Evolutionary conservation across 1,139 yeast genomes (phyloP), one percentile per base, ranked within the genome.

Genomic region (Hanseniaspora sp.): DNA sequence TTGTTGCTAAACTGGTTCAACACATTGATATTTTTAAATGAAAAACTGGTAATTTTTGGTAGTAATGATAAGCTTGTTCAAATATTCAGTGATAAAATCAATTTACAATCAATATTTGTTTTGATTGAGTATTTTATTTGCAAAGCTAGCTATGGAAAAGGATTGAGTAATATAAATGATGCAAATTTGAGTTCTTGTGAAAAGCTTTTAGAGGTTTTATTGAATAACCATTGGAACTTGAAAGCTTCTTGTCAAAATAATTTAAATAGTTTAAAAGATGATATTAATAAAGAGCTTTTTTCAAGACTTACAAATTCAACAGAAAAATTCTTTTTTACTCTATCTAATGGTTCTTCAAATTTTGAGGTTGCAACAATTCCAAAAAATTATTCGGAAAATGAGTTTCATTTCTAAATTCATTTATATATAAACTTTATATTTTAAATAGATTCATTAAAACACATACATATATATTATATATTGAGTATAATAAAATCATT

Each of bases 1-100:
- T 38, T 39, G 42, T 35, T 46, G 12, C 17, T 31, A 7, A 40
- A 29, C 3, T 46, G 51, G 51, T 38, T 46, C 8, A 40, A 46
- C 12, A 37, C 13, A n/a, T 12, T 39, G 7, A 44, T 15, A 17
- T 33, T 34, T 33, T 17, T 34, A 31, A 18, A 15, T 17, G 13
- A n/a, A 31, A 31, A 43, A 28, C 34, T 42, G 7, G 33, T 4
- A 13, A n/a, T 29, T 8, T 28, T 13, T 9, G 12, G 13, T 28
- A 5, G 17, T 7, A 33, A 12, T 11, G 23, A 42, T 9, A 15
- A 6, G 4, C n/a, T 13, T 13, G n/a, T 29, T 7, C 12, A 30
- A 43, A 33, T 29, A 8, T 43, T 31, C 12, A 11, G 6, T 17
- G 15, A 17, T 15, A 11, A 43, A 11, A 13, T 5, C 6, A 33